Percentiles rank a stretch among this genome's conserved stretches.
phyloP scores from a whole-genome alignment of 2,329 filamentous ascomycete species.

The Fusarium sp. region DNA sequence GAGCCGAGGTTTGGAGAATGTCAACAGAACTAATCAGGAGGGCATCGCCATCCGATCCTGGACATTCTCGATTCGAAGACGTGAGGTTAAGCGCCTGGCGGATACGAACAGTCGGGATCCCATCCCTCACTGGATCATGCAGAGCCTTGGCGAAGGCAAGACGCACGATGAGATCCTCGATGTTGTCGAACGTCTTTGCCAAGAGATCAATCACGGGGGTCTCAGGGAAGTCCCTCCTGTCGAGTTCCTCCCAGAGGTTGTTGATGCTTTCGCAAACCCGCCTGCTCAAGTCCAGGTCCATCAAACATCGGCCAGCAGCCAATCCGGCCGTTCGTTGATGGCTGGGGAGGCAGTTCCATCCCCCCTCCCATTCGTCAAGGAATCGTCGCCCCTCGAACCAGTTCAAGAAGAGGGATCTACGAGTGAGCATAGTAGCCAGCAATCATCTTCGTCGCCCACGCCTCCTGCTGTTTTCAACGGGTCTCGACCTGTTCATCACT shows the following conservation, averaged over 20 bases:
- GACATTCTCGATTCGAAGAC: slow-evolving; percentile 70
- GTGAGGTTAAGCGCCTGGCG: slow-evolving; percentile 67
- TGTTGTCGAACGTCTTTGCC: slow-evolving; percentile 58
- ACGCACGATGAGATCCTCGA: slow-evolving; percentile 57
- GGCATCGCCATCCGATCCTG: slow-evolving; percentile 57
- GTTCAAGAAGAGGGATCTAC: slow-evolving; percentile 37
- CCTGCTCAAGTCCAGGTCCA: slow-evolving; percentile 29
- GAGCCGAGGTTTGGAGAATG: slow-evolving; percentile 61
- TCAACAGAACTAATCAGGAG: slow-evolving; percentile 40
- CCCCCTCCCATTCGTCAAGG: slow-evolving; percentile 34
- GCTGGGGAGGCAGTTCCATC: slow-evolving; percentile 34
- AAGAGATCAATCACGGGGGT: slow-evolving; percentile 54
- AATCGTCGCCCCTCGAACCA: slow-evolving; percentile 40
- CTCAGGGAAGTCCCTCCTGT: slow-evolving; percentile 65
- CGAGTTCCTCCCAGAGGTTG: slow-evolving; percentile 67
- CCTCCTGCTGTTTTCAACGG: slow-evolving; percentile 21
- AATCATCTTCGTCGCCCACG: slow-evolving; percentile 24
- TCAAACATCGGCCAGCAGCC: slow-evolving; percentile 14
- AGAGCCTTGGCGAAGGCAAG: slow-evolving; percentile 58
- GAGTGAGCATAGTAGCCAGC: slow-evolving; percentile 20
- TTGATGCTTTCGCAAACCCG: slow-evolving; percentile 47
- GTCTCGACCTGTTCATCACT: slow-evolving; percentile 7
- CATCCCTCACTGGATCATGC: slow-evolving; percentile 57
- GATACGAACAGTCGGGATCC: slow-evolving; percentile 42
- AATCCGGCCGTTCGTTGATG: slow-evolving; percentile 9